These are phyloP conservation scores for Exobasidium rhododendri DNA, from an alignment of 1,284 basidiomycete genomes.

Conservation along the genomic window DNA sequence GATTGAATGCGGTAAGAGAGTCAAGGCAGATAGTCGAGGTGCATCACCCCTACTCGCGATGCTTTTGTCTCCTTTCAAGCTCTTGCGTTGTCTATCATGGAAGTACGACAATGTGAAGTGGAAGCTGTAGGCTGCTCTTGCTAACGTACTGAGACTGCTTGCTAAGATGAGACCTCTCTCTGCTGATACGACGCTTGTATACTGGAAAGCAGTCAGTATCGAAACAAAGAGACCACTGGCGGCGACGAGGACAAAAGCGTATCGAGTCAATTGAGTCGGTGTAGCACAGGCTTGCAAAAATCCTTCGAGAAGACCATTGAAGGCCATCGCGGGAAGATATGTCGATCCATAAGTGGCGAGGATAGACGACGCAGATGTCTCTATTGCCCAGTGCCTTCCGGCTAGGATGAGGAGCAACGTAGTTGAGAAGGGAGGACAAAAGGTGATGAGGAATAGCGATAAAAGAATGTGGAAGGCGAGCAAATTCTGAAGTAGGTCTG, in stretches of 20 bases:
- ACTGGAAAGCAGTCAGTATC: neutral
- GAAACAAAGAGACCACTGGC: constrained; percentile 34
- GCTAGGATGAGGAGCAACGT: constrained; percentile 42
- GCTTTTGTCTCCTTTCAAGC: no score
- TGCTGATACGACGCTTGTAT: constrained; percentile 5
- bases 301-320: constrained; percentile 50
- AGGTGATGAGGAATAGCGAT: constrained; percentile 26
- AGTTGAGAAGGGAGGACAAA: constrained; percentile 35
- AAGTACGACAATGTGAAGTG: constrained; percentile 11
- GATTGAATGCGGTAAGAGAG: constrained; percentile 32
- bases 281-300: constrained; percentile 44
- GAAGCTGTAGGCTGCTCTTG: constrained; percentile 30
- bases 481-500: constrained; percentile 27
- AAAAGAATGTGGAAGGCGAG: constrained; percentile 38
- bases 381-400: constrained; percentile 36
- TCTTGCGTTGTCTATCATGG: neutral
- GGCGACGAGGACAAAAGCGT: constrained; percentile 32
- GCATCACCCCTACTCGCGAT: no score
- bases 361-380: constrained; percentile 38
- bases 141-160: constrained; percentile 21
- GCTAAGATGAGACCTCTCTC: constrained; percentile 26
- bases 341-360: constrained; percentile 36
- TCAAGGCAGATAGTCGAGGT: constrained; percentile 20
- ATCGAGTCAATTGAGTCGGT: constrained; percentile 24
- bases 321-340: constrained; percentile 48